Evolutionary conservation across 441 rosid species (phyloP), one percentile per base, ranked within the genome.

Genomic region (Populus trichocarpa): DNA sequence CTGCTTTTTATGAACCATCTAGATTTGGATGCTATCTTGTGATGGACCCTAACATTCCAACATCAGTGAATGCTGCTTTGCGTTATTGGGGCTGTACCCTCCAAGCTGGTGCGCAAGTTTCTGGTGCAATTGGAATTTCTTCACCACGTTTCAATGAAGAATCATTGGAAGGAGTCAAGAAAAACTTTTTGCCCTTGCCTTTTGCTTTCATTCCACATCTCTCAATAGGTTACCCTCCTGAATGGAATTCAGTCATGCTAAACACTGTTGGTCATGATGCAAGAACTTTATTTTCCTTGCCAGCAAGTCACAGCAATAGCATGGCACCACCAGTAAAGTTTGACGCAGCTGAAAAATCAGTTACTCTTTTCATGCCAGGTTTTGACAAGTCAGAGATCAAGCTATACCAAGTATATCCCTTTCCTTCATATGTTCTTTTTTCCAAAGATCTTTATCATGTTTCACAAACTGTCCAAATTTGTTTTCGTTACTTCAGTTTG

Each of bases 301-400:
- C 79, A 53, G 74, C 78, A 71, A 79, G 78, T 77, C 75, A 64
- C 42, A 75, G 74, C 67, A 79, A 73, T 74, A 76, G 82, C 78
- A 73, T 71, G 61, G 74, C 77, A 57, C 74, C 89, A 7, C 79
- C 93, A 10, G 92, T 96, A 57, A 84, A 78, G 80, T 92, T 93
- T 81, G 91, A 93, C 84, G 68, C 75, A 16, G 80, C 83, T 10
- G 87, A 87, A 80, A 92, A 90, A 77, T 86, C 85, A 2, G 85
- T 92, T 57, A 91, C 90, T 78, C 91, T 96, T 77, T 87, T 92
- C 77, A 89, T 96, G 97, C 99, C 97, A 22, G 97, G 98, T 67
- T 93, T 91, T 80, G 90, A 93, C 66, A 96, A 96, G 89, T 86
- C 99, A 3, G 97, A 96, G 86, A 93, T 93, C 87, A 93, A 90